Percentiles rank a stretch among this genome's conserved stretches.
These are phyloP conservation scores for Cyberlindnera amylophila DNA, from an alignment of 805 yeast genomes.

Conservation along the genomic window DNA sequence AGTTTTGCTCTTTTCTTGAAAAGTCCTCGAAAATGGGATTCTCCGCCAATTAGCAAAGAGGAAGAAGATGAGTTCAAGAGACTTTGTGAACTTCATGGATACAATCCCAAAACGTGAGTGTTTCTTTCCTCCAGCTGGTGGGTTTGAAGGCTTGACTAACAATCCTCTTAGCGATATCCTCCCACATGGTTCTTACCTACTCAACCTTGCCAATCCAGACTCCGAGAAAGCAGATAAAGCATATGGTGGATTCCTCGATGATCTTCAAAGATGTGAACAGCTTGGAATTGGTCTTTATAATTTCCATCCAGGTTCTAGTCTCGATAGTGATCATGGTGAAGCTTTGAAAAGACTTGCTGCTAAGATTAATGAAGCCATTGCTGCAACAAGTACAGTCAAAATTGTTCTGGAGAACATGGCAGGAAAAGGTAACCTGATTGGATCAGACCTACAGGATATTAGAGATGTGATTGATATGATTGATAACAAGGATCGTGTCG, in stretches of 20 bases:
- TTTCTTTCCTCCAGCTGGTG: too few species aligned
- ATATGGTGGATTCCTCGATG: slow-evolving; percentile 76
- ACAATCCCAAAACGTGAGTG: slow-evolving; percentile 55
- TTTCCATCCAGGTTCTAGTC: slow-evolving; percentile 89
- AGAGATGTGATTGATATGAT: slow-evolving; percentile 69
- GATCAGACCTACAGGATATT: slow-evolving; percentile 75
- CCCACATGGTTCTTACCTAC: slow-evolving; percentile 94
- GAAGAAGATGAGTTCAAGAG: slow-evolving; percentile 65
- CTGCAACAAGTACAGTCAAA: slow-evolving; percentile 72
- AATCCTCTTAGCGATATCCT: slow-evolving; percentile 51
- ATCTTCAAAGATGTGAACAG: slow-evolving; percentile 80
- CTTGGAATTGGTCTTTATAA: slow-evolving; percentile 83
- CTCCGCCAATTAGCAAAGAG: slow-evolving; percentile 66
- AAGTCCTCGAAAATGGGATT: slow-evolving; percentile 87
- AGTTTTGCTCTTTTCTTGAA: slow-evolving; percentile 89
- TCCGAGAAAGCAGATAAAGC: slow-evolving; percentile 72
- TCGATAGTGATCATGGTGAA: slow-evolving; percentile 62
- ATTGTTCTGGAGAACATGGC: slow-evolving; percentile 97
- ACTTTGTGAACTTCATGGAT: slow-evolving; percentile 59
- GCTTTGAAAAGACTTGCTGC: slow-evolving; percentile 70
- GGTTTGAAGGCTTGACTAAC: slow-evolving; percentile 6
- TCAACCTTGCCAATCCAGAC: slow-evolving; percentile 91
- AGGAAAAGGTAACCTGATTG: slow-evolving; percentile 90
- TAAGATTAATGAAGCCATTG: slow-evolving; percentile 75
- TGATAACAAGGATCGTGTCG: slow-evolving; percentile 81